Conservation (phyloP, 169 alveolate genomes). For the Cryptosporidium sp. region DNA sequence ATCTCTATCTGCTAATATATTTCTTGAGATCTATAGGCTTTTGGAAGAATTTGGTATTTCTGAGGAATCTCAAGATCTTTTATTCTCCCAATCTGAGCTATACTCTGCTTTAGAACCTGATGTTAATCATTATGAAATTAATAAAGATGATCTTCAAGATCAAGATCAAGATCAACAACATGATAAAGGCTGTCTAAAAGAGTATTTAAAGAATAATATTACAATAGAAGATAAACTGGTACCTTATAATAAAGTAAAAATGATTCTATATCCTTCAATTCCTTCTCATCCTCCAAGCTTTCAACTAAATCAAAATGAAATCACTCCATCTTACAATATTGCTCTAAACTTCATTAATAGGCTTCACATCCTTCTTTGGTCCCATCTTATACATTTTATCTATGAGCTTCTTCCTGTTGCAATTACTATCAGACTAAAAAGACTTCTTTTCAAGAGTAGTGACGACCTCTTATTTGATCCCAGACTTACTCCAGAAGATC, state of each 20-base stretch:
- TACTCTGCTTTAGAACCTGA: not conserved
- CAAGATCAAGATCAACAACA: not conserved
- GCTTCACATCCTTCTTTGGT: conserved; percentile 27
- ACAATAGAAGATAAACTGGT: not conserved
- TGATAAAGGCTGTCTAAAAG: not conserved
- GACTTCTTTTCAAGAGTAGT: conserved; percentile 28
- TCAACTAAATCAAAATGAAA: not conserved
- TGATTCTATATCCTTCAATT: not conserved
- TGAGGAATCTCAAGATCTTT: conserved; percentile 2
- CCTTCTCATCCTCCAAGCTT: not conserved
- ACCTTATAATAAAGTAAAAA: not conserved
- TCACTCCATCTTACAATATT: conserved; percentile 5
- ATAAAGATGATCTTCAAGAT: not conserved
- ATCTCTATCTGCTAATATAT: conserved; percentile 3
- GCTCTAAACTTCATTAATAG: conserved; percentile 30
- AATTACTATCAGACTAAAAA: conserved; percentile 30
- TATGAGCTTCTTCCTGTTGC: conserved; percentile 55
- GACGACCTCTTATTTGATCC: conserved; percentile 60
- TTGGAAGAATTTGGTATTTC: conserved; percentile 3
- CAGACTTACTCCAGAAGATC: conserved; percentile 65
- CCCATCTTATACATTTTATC: conserved; percentile 42
- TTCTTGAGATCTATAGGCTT: conserved; percentile 1
- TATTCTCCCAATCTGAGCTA: conserved; percentile 36
- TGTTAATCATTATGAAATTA: not conserved
- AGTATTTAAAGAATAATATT: not conserved